Percentiles rank a stretch among this genome's conserved stretches.
phyloP scores from a whole-genome alignment of 257 asterid species.

The Penstemon eatonii region DNA sequence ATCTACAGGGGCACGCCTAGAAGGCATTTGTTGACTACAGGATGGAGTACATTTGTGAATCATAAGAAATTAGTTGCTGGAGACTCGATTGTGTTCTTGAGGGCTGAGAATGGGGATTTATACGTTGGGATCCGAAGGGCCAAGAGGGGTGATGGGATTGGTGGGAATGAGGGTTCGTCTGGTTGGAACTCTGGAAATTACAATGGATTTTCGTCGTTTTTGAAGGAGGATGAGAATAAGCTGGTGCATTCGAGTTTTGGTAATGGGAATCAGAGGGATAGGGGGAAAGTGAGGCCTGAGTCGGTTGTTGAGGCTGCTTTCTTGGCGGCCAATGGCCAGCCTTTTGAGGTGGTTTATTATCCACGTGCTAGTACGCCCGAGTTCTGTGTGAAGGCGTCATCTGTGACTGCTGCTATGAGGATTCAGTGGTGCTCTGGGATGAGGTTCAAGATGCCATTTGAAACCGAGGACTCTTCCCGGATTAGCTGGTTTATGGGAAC shows the following conservation, averaged over 20 bases:
- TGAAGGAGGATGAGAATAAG: slow-evolving; percentile 48
- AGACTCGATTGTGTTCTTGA: slow-evolving; percentile 61
- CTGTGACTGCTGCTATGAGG: slow-evolving; percentile 53
- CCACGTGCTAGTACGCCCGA: slow-evolving; percentile 69
- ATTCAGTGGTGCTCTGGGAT: slow-evolving; percentile 61
- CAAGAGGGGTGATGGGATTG: slow-evolving; percentile 46
- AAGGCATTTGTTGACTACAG: slow-evolving; percentile 70
- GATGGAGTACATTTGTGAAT: slow-evolving; percentile 74
- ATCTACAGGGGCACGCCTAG: slow-evolving; percentile 66
- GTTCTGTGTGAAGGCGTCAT: slow-evolving; percentile 59
- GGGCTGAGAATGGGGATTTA: slow-evolving; percentile 52
- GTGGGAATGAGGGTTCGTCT: slow-evolving; percentile 41
- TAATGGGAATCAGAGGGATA: slow-evolving; percentile 36
- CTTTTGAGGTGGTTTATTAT: slow-evolving; percentile 57
- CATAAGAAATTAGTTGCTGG: slow-evolving; percentile 70
- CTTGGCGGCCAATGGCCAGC: slow-evolving; percentile 55
- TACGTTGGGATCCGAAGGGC: slow-evolving; percentile 65
- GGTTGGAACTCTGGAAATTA: slow-evolving; percentile 50
- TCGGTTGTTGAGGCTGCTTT: slow-evolving; percentile 53
- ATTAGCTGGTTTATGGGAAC: slow-evolving; percentile 78
- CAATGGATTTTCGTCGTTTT: slow-evolving; percentile 36
- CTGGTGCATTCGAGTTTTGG: slow-evolving; percentile 33
- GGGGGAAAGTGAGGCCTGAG: slow-evolving; percentile 47
- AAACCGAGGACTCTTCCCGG: slow-evolving; percentile 68
- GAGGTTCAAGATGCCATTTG: slow-evolving; percentile 79